These are phyloP conservation scores for Lactifluus rugatus DNA, from an alignment of 768 basidiomycete species.

Conservation along the genomic window DNA sequence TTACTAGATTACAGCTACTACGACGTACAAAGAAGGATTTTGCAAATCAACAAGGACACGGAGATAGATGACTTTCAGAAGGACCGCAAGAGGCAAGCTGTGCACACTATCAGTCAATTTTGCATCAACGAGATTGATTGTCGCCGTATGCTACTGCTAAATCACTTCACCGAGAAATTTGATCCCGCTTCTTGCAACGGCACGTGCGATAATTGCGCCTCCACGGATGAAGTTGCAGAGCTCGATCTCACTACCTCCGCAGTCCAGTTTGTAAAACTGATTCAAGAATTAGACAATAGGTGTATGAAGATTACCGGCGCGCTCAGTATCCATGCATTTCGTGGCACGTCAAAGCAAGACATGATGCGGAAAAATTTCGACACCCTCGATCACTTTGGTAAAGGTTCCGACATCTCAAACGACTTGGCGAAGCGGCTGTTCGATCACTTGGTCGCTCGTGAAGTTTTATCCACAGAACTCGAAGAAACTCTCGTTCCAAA, in stretches of 20 bases:
- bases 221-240: constrained; percentile 25
- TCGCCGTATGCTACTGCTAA: constrained; percentile 76
- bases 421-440: constrained; percentile 7
- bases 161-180: constrained; percentile 83
- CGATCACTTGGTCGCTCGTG: constrained; percentile 4
- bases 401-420: constrained; percentile 1
- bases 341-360: constrained; percentile 8
- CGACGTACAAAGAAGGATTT: constrained; percentile 47
- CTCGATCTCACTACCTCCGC: constrained; percentile 58
- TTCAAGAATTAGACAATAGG: constrained; percentile 6
- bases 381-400: constrained; percentile 1
- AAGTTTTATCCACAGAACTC: not conserved
- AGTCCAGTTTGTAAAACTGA: constrained; percentile 35
- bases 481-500: not conserved
- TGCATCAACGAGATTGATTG: constrained; percentile 78
- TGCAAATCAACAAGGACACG: constrained; percentile 48
- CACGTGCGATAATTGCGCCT: constrained; percentile 74
- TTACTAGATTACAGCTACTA: constrained; percentile 50
- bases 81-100: constrained; percentile 53
- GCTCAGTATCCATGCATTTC: constrained; percentile 10
- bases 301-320: constrained; percentile 7
- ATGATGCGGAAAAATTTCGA: constrained; percentile 2
- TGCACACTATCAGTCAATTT: constrained; percentile 65
- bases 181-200: constrained; percentile 51
- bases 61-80: constrained; percentile 43